Base-by-base conservation (phyloP, 345 rosid genomes). In the Arabidopsis suecica region DNA sequence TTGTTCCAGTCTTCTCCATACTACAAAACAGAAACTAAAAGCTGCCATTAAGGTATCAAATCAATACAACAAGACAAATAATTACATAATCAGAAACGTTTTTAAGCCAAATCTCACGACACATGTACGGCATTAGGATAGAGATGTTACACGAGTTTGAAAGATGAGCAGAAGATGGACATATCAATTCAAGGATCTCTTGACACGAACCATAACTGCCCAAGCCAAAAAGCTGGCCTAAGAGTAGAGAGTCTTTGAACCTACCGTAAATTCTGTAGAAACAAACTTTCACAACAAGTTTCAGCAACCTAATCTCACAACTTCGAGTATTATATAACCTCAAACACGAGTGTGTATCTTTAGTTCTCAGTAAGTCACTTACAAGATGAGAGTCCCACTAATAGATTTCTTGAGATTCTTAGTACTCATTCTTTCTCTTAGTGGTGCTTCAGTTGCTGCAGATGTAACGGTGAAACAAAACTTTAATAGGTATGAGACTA, bases 181-280 rank as follows among this genome's bases (percentile, higher is more conserved):
- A 16, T 47, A 64, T 23, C 41, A 32, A 58, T 57, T 37, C 34
- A 30, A 38, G 80, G 76, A 6, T 64, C 67, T 64, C n/a, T 56
- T 65, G 80, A 71, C 80, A 77, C 80, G 72, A 77, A 65, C 72
- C 80, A 49, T 41, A 71, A 77, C 80, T 16, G 38, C 40, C 57
- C 53, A 48, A 3, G 32, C 30, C 47, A 20, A 9, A 20, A 64
- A 38, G 72, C 33, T 49, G 13, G 30, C 30, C 30, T 28, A 28
- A 55, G 47, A 10, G 44, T 54, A 14, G 45, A 44, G 58, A 69
- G 44, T 70, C 65, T 44, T 12, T 62, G 34, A 61, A 55, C 25
- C 14, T 37, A 42, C 20, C 80, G 42, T 37, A 47, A 64, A 64
- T 77, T 58, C 30, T 37, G 68, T 49, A 38, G 68, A 48, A 34